These are phyloP conservation scores for Diplocarpon rosae DNA, from an alignment of 2,329 filamentous ascomycete genomes.

Conservation along the genomic window DNA sequence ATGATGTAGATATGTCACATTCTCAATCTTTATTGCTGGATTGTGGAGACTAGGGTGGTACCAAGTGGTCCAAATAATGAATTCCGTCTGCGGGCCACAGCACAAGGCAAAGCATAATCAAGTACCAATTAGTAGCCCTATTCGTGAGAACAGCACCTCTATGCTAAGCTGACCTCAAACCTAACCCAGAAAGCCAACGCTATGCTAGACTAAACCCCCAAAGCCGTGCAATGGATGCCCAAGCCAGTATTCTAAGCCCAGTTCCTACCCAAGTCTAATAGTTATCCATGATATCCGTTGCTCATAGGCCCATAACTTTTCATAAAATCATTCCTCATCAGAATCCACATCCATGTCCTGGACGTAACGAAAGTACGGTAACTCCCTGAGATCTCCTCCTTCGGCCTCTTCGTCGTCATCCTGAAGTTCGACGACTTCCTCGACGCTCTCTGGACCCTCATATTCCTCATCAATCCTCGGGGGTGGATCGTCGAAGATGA, in stretches of 20 bases:
- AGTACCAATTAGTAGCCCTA: too few relatives aligned
- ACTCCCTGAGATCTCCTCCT: slow-evolving; percentile 11
- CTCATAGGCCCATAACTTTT: slow-evolving; percentile 5
- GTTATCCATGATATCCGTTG: slow-evolving; percentile 10
- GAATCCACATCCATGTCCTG: slow-evolving; percentile 26
- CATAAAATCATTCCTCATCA: slow-evolving; percentile 12
- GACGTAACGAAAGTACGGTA: slow-evolving; percentile 23
- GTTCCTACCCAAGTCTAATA: slow-evolving; percentile 3
- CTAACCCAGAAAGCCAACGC: slow-evolving; percentile 3
- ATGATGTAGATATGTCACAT: too few relatives aligned
- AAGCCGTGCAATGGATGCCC: slow-evolving; percentile 13
- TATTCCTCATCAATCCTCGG: slow-evolving; percentile 26
- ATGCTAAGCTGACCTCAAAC: slow-evolving; percentile 6
- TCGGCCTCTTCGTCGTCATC: slow-evolving; percentile 15
- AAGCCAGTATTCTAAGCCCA: slow-evolving; percentile 6
- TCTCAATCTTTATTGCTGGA: too few relatives aligned
- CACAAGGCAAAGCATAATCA: too few relatives aligned
- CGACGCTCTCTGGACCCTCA: slow-evolving; percentile 24
- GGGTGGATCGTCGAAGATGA: slow-evolving; percentile 28
- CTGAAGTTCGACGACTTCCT: slow-evolving; percentile 22
- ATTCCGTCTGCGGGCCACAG: too few relatives aligned
- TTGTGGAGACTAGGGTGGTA: too few relatives aligned
- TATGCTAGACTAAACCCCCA: slow-evolving; percentile 11
- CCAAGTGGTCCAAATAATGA: too few relatives aligned
- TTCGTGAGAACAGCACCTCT: neutral